A percentile compares a stretch with the other conserved stretches of the same genome.
Conservation (phyloP, 2,329 filamentous ascomycete species). For the Epichloe glyceriae region DNA sequence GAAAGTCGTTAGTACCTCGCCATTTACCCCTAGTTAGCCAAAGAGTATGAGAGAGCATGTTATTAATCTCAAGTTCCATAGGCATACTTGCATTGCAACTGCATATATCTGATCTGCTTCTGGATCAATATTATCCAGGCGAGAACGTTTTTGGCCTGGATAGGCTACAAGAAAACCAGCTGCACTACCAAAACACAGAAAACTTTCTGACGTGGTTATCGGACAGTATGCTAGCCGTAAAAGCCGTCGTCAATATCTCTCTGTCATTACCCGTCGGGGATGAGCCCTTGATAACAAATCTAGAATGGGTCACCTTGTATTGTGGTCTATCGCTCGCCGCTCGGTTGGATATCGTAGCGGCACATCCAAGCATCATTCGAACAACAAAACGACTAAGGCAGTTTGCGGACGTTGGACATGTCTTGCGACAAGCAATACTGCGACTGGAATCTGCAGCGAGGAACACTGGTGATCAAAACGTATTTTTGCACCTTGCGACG, state of each 20-base stretch:
- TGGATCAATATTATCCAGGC: constrained; percentile 17
- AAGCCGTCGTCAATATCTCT: constrained; percentile 16
- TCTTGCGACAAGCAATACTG: constrained; percentile 16
- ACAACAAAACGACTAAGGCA: constrained; percentile 15
- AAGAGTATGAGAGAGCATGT: neutral
- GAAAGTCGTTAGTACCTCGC: constrained; percentile 15
- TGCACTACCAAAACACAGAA: constrained; percentile 5
- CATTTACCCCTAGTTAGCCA: no score
- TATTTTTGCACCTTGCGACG: constrained; percentile 13
- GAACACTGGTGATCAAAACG: constrained; percentile 9
- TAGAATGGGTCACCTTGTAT: constrained; percentile 20
- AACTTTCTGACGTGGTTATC: constrained; percentile 17
- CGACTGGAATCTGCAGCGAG: constrained; percentile 14
- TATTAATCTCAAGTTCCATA: constrained; percentile 2
- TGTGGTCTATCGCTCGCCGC: constrained; percentile 16
- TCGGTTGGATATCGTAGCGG: constrained; percentile 18
- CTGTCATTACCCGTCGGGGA: constrained; percentile 16
- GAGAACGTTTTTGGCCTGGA: constrained; percentile 14
- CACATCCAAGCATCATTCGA: constrained; percentile 13
- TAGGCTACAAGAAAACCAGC: constrained; percentile 10
- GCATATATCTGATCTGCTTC: constrained; percentile 16
- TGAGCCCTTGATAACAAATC: constrained; percentile 17
- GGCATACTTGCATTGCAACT: constrained; percentile 16
- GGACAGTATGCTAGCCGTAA: constrained; percentile 18
- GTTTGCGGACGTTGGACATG: constrained; percentile 17